phyloP scores from a whole-genome alignment of 805 yeast genomes.

The Metschnikowia gelsemii region DNA sequence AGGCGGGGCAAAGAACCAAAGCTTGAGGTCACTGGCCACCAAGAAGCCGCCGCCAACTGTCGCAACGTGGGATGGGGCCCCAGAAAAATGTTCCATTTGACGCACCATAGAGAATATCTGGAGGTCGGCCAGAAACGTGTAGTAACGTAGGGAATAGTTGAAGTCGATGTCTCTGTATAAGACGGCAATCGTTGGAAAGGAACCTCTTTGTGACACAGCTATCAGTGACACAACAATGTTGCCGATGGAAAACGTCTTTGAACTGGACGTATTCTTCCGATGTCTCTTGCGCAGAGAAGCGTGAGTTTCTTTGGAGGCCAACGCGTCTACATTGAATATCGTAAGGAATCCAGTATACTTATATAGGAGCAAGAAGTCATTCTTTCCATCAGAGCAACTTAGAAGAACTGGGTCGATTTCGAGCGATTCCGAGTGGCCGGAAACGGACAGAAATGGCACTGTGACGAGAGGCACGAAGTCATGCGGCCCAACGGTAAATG shows the following conservation, averaged over 20 bases:
- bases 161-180: slow-evolving; percentile 37
- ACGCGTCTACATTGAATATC: slow-evolving; percentile 7
- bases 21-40: slow-evolving; percentile 26
- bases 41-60: slow-evolving; percentile 29
- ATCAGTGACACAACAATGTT: slow-evolving; percentile 15
- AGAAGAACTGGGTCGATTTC: slow-evolving; percentile 11
- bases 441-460: slow-evolving; percentile 2
- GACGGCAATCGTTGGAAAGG: slow-evolving; percentile 23
- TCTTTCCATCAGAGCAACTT: background rate
- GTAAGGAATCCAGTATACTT: slow-evolving; percentile 13
- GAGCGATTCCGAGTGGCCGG: slow-evolving; percentile 5
- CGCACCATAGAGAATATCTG: slow-evolving; percentile 13
- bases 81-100: slow-evolving; percentile 30
- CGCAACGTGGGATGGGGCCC: slow-evolving; percentile 30
- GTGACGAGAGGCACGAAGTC: background rate
- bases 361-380: slow-evolving; percentile 5
- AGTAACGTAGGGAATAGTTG: slow-evolving; percentile 32
- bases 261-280: background rate
- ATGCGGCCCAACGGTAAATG: slow-evolving; percentile 1
- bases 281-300: background rate
- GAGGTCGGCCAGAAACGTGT: slow-evolving; percentile 17
- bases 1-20: slow-evolving; percentile 29
- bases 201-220: slow-evolving; percentile 1
- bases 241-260: slow-evolving; percentile 16
- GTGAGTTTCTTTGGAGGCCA: background rate